A percentile compares a stretch with the other conserved stretches of the same genome.
These are phyloP conservation scores for Phytophthora agathidicida DNA, from an alignment of 352 stramenopile genomes.

Conservation along the genomic window DNA sequence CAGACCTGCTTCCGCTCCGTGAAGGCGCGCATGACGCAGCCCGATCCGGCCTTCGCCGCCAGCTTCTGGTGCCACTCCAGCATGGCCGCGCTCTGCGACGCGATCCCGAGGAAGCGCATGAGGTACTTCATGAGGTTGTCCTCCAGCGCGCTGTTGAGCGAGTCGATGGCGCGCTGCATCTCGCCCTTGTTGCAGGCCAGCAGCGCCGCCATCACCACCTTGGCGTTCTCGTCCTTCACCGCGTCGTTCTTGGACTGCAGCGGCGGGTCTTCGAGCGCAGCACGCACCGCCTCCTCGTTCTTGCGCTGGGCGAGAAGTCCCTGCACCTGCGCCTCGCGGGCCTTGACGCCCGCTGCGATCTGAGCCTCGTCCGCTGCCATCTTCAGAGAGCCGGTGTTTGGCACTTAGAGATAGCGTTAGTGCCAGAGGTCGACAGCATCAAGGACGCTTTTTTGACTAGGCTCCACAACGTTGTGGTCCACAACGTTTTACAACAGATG, in stretches of 20 bases:
- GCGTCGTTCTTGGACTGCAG: slow-evolving; percentile 65
- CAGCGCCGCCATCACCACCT: slow-evolving; percentile 76
- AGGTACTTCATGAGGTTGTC: slow-evolving; percentile 92
- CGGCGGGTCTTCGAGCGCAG: slow-evolving; percentile 76
- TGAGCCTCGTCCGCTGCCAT: slow-evolving; percentile 70
- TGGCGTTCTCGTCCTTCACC: slow-evolving; percentile 78
- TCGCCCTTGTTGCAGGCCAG: slow-evolving; percentile 89
- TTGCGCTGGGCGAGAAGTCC: slow-evolving; percentile 76
- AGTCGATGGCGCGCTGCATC: slow-evolving; percentile 84
- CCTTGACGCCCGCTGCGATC: slow-evolving; percentile 59
- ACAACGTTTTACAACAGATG: no score
- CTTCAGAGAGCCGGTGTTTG: no score
- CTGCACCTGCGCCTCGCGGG: slow-evolving; percentile 70
- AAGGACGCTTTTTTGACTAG: no score
- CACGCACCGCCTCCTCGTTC: slow-evolving; percentile 81
- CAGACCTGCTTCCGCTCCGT: slow-evolving; percentile 91
- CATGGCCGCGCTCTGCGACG: slow-evolving; percentile 80
- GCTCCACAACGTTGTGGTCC: no score
- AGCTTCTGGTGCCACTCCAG: slow-evolving; percentile 92
- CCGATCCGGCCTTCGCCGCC: slow-evolving; percentile 79
- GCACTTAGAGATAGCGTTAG: no score
- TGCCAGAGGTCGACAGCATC: no score
- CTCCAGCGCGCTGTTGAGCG: slow-evolving; percentile 66
- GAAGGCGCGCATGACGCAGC: slow-evolving; percentile 89
- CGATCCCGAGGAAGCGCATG: slow-evolving; percentile 75